A percentile compares a stretch with the other conserved stretches of the same genome.
Conservation (phyloP, 2,329 filamentous ascomycete genomes). For the Endothia cerciana region DNA sequence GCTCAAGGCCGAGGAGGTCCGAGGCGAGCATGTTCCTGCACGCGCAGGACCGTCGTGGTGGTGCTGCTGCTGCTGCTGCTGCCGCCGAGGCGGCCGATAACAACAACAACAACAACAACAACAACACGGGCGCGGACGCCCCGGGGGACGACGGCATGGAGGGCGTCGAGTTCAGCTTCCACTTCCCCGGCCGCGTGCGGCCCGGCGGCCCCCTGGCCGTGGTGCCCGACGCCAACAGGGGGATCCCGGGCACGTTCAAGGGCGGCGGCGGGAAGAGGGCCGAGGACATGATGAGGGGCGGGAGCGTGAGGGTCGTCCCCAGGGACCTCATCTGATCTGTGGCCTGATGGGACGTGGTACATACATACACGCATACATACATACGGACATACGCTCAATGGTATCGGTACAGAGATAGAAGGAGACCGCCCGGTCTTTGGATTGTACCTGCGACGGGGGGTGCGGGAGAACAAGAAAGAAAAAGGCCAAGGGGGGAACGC, state of each 20-base stretch:
- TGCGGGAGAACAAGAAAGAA: background rate
- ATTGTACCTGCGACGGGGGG: too few species aligned
- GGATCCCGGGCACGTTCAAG: slow-evolving; percentile 48
- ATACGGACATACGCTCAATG: too few species aligned
- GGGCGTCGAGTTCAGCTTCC: slow-evolving; percentile 34
- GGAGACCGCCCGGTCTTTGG: too few species aligned
- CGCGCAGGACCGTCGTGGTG: too few species aligned
- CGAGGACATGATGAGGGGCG: background rate
- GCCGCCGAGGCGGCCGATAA: too few species aligned
- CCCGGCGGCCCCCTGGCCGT: slow-evolving; percentile 41
- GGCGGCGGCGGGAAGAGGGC: slow-evolving; percentile 4
- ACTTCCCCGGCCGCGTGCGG: slow-evolving; percentile 37
- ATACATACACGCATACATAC: too few species aligned
- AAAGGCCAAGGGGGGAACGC: too few species aligned
- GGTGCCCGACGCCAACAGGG: slow-evolving; percentile 51
- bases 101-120: background rate
- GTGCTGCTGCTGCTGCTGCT: background rate
- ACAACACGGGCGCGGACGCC: background rate
- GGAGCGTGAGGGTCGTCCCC: slow-evolving; percentile 8
- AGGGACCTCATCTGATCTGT: slow-evolving; percentile 2
- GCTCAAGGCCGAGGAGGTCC: too few species aligned
- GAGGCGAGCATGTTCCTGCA: too few species aligned
- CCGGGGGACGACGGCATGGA: slow-evolving; percentile 20
- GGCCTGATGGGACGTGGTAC: background rate
- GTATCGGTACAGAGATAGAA: too few species aligned